Evolutionary conservation across 1,284 basidiomycete species (phyloP).

Genomic region (Pseudozyma tsukubaensis): DNA sequence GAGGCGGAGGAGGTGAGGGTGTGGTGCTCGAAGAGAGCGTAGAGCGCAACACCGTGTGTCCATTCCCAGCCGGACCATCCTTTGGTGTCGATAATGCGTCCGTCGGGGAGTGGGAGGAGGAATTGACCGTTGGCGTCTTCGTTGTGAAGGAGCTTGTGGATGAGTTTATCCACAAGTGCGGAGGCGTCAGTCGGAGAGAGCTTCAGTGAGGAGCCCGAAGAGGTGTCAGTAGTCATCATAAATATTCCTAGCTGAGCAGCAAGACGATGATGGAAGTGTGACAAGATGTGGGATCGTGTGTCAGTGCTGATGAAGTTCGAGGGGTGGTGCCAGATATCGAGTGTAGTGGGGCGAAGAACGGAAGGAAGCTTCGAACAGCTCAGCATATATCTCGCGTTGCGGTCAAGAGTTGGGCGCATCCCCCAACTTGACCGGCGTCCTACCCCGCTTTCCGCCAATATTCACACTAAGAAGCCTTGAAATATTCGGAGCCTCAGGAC

Average conservation of each 20-base stretch:
- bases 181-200: conserved; percentile 23
- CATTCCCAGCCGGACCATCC: conserved; percentile 79
- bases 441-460: too few species aligned
- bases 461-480: too few species aligned
- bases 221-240: conserved; percentile 22
- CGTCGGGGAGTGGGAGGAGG: conserved; percentile 73
- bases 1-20: conserved; percentile 72
- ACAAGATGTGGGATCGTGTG: not conserved
- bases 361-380: too few species aligned
- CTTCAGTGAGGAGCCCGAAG: not conserved
- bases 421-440: conserved; percentile 14
- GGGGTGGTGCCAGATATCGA: too few species aligned
- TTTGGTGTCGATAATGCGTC: conserved; percentile 76
- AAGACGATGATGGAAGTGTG: too few species aligned
- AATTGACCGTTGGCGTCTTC: conserved; percentile 75
- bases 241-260: too few species aligned
- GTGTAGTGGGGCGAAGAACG: too few species aligned
- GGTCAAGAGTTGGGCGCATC: too few species aligned
- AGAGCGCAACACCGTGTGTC: conserved; percentile 73
- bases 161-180: conserved; percentile 32
- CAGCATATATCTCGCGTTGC: too few species aligned
- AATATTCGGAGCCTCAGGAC: conserved; percentile 16
- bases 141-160: conserved; percentile 71
- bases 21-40: conserved; percentile 69
- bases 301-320: not conserved